phyloP scores from a whole-genome alignment of 768 basidiomycete species.

The Rhizopogon sp. region DNA sequence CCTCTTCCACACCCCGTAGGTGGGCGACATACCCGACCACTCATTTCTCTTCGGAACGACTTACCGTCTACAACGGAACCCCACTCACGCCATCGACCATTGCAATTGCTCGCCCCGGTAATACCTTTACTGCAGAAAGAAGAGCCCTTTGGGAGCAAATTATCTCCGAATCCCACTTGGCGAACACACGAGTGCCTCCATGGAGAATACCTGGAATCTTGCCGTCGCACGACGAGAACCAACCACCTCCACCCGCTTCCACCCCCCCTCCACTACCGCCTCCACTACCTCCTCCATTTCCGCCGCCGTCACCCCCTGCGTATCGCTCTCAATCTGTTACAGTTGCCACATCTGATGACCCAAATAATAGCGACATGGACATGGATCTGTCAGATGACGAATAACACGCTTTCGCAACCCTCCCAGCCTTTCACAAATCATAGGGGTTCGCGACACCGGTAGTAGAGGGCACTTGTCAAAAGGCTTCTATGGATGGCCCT shows the following conservation, averaged over 20 bases:
- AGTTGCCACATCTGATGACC: not conserved
- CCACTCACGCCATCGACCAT: slow-evolving; percentile 29
- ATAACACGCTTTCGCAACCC: not conserved
- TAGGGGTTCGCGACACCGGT: not conserved
- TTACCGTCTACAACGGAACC: slow-evolving; percentile 46
- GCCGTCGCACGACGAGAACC: not conserved
- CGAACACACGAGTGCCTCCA: slow-evolving; percentile 5
- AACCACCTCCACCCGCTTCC: slow-evolving; percentile 29
- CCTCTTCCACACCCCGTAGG: slow-evolving; percentile 20
- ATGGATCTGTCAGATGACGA: slow-evolving; percentile 27
- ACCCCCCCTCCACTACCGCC: slow-evolving; percentile 29
- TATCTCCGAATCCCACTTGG: slow-evolving; percentile 13
- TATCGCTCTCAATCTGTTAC: not conserved
- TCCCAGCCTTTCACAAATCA: not conserved
- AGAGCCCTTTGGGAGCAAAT: slow-evolving; percentile 37
- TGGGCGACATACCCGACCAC: slow-evolving; percentile 64
- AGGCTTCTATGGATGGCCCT: too few species aligned
- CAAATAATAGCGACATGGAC: slow-evolving; percentile 6
- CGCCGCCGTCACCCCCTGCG: slow-evolving; percentile 2
- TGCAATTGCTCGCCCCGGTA: slow-evolving; percentile 18
- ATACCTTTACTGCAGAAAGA: slow-evolving; percentile 32
- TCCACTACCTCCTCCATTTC: slow-evolving; percentile 14
- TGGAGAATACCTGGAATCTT: slow-evolving; percentile 20
- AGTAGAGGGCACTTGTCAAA: too few species aligned
- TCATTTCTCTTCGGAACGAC: slow-evolving; percentile 52